Evolutionary conservation across 1,284 basidiomycete genomes (phyloP).

Genomic region (Pascua sp.): DNA sequence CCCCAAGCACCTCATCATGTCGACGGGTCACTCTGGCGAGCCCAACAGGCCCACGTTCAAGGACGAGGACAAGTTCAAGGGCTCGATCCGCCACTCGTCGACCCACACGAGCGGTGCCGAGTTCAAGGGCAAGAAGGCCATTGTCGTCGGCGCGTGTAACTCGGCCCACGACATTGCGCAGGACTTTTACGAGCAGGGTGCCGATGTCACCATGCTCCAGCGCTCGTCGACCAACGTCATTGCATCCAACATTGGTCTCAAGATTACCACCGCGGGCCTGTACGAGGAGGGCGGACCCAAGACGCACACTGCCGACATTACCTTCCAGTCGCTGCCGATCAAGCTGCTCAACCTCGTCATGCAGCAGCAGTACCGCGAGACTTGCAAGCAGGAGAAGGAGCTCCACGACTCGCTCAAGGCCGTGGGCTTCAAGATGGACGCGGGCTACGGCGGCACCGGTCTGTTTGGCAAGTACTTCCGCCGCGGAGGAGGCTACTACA

Average conservation of each 20-base stretch:
- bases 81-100: slow-evolving; percentile 56
- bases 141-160: slow-evolving; percentile 21
- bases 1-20: slow-evolving; percentile 40
- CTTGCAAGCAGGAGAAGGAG: slow-evolving; percentile 32
- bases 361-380: slow-evolving; percentile 56
- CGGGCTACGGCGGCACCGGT: slow-evolving; percentile 21
- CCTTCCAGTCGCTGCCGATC: slow-evolving; percentile 51
- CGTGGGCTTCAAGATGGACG: slow-evolving; percentile 25
- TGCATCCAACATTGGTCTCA: slow-evolving; percentile 48
- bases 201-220: slow-evolving; percentile 45
- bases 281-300: slow-evolving; percentile 58
- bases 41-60: slow-evolving; percentile 16
- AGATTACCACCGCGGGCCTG: slow-evolving; percentile 50
- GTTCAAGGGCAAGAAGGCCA: slow-evolving; percentile 50
- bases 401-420: slow-evolving; percentile 11
- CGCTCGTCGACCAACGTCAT: slow-evolving; percentile 54
- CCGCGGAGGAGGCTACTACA: slow-evolving; percentile 18
- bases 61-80: slow-evolving; percentile 55
- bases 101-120: slow-evolving; percentile 51
- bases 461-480: slow-evolving; percentile 22
- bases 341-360: slow-evolving; percentile 41
- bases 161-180: slow-evolving; percentile 20
- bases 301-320: slow-evolving; percentile 52
- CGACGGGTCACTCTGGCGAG: slow-evolving; percentile 21
- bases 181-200: slow-evolving; percentile 48